A percentile compares a stretch with the other conserved stretches of the same genome.
Evolutionary conservation across 2,329 filamentous ascomycete genomes (phyloP).

Genomic region (Onygenales sp.): DNA sequence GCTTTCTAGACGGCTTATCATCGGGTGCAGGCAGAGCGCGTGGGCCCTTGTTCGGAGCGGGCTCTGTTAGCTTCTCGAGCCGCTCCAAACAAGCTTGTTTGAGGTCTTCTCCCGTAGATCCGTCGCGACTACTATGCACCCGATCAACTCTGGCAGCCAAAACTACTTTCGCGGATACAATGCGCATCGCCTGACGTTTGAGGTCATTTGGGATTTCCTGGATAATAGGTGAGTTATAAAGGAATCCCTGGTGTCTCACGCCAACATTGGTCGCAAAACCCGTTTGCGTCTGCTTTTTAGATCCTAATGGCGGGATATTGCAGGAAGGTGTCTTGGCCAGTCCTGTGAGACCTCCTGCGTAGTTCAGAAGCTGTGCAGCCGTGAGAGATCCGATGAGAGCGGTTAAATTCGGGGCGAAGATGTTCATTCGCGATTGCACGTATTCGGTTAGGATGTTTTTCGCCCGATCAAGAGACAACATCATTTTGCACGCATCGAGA

Average conservation of each 20-base stretch:
- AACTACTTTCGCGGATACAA: slow-evolving; percentile 85
- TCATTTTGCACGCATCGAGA: slow-evolving; percentile 73
- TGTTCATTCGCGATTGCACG: slow-evolving; percentile 91
- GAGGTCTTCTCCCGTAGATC: slow-evolving; percentile 71
- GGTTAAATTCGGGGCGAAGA: slow-evolving; percentile 91
- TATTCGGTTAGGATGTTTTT: slow-evolving; percentile 85
- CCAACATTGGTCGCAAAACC: slow-evolving; percentile 90
- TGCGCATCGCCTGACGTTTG: slow-evolving; percentile 88
- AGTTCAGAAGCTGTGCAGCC: slow-evolving; percentile 92
- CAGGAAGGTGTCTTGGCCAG: slow-evolving; percentile 88
- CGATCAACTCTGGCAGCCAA: slow-evolving; percentile 88
- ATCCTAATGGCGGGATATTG: slow-evolving; percentile 83
- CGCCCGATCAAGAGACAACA: slow-evolving; percentile 74
- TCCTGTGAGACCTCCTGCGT: slow-evolving; percentile 77
- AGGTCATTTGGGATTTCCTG: slow-evolving; percentile 74
- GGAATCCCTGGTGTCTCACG: slow-evolving; percentile 80
- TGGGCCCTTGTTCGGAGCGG: slow-evolving; percentile 77
- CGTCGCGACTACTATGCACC: slow-evolving; percentile 71
- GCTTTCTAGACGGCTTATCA: slow-evolving; percentile 88
- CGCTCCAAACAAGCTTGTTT: slow-evolving; percentile 74
- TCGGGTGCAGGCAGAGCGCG: slow-evolving; percentile 85
- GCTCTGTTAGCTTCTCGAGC: slow-evolving; percentile 85
- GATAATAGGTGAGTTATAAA: slow-evolving; percentile 87
- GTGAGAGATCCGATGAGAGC: slow-evolving; percentile 84
- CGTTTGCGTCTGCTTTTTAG: slow-evolving; percentile 70